A percentile compares a stretch with the other conserved stretches of the same genome.
phyloP scores from a whole-genome alignment of 257 asterid species.

The Penstemon barbatus region DNA sequence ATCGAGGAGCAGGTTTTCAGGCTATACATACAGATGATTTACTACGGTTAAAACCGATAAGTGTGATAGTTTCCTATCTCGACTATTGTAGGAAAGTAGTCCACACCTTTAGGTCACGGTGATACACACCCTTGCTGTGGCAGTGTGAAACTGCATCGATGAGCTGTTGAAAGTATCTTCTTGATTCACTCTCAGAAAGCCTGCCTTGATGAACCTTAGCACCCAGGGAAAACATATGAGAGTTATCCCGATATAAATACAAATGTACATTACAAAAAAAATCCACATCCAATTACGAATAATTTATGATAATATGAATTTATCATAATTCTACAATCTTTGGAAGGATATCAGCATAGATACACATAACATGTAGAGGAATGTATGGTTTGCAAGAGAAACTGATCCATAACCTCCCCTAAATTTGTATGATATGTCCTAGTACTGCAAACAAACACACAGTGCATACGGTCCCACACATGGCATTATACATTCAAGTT shows the following conservation, averaged over 20 bases:
- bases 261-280: background rate
- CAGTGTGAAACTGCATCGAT: conserved; percentile 89
- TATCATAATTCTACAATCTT: conserved; percentile 1
- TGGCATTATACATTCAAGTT: conserved; percentile 4
- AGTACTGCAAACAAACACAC: conserved; percentile 2
- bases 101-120: conserved; percentile 87
- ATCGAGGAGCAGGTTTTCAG: conserved; percentile 97
- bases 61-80: conserved; percentile 15
- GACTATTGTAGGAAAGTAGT: conserved; percentile 25
- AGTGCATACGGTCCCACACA: background rate
- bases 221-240: conserved; percentile 24
- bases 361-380: conserved; percentile 16
- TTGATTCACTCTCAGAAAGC: conserved; percentile 78
- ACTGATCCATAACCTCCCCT: conserved; percentile 10
- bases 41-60: conserved; percentile 30
- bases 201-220: conserved; percentile 73
- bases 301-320: conserved; percentile 2
- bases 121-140: conserved; percentile 92
- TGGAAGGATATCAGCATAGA: conserved; percentile 11
- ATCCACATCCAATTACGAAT: conserved; percentile 16
- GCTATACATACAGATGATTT: conserved; percentile 47
- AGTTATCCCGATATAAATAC: background rate
- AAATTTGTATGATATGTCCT: background rate
- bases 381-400: conserved; percentile 10
- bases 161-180: conserved; percentile 89